phyloP scores from a whole-genome alignment of 1,284 basidiomycete genomes.

The Marasmius fiardii region DNA sequence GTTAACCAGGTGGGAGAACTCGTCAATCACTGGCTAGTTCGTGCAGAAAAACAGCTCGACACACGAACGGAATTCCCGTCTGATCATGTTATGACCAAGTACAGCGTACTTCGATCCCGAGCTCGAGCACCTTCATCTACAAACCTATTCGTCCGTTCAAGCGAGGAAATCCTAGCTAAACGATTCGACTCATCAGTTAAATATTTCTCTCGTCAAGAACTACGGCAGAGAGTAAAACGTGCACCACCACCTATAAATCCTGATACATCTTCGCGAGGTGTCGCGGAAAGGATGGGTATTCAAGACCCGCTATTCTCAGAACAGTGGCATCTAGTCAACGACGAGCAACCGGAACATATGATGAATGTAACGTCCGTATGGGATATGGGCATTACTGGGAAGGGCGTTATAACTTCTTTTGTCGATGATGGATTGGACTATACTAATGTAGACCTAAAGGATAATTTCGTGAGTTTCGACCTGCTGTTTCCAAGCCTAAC shows the following conservation, averaged over 20 bases:
- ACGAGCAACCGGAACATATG: slow-evolving; percentile 70
- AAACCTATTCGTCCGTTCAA: slow-evolving; percentile 31
- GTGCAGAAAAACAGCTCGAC: slow-evolving; percentile 43
- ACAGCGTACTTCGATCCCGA: slow-evolving; percentile 41
- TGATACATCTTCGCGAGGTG: slow-evolving; percentile 38
- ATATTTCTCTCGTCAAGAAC: slow-evolving; percentile 55
- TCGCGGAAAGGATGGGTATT: slow-evolving; percentile 68
- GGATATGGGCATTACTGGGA: slow-evolving; percentile 84
- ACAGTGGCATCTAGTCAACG: slow-evolving; percentile 94
- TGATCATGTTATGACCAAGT: slow-evolving; percentile 53
- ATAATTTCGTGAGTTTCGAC: slow-evolving; percentile 79
- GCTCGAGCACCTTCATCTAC: slow-evolving; percentile 20
- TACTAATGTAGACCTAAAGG: slow-evolving; percentile 81
- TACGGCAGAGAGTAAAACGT: slow-evolving; percentile 64
- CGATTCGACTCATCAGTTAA: slow-evolving; percentile 52
- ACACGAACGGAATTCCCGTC: slow-evolving; percentile 30
- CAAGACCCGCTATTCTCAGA: slow-evolving; percentile 83
- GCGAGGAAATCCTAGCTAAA: slow-evolving; percentile 34
- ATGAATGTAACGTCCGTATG: slow-evolving; percentile 87
- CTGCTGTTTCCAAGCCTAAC: slow-evolving; percentile 8
- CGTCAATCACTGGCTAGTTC: slow-evolving; percentile 82
- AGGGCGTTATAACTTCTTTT: slow-evolving; percentile 84
- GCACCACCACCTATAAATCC: slow-evolving; percentile 57
- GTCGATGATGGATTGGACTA: slow-evolving; percentile 98
- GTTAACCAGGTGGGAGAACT: slow-evolving; percentile 90